phyloP scores from a whole-genome alignment of 1,284 basidiomycete genomes.

The Butyriboletus appendiculatus region DNA sequence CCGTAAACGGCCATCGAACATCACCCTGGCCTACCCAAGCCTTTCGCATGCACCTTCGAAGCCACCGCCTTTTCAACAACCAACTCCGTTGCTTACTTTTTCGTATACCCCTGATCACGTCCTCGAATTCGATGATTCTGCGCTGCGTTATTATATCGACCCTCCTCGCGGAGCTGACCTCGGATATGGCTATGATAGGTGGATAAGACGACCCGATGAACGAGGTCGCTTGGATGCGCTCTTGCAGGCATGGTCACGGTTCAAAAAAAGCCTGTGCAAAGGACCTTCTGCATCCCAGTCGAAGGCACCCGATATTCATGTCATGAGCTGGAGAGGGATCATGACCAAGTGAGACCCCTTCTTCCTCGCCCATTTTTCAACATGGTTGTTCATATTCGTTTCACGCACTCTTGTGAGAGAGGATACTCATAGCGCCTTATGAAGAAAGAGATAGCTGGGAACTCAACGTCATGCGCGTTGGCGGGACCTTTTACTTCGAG shows the following conservation, averaged over 20 bases:
- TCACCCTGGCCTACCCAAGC: slow-evolving; percentile 32
- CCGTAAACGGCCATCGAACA: slow-evolving; percentile 1
- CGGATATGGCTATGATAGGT: slow-evolving; percentile 65
- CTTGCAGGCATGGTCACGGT: slow-evolving; percentile 50
- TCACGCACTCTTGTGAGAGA: slow-evolving; percentile 45
- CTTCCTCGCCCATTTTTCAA: slow-evolving; percentile 12
- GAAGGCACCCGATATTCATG: slow-evolving; percentile 46
- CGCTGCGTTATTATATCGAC: slow-evolving; percentile 66
- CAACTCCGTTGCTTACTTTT: slow-evolving; percentile 63
- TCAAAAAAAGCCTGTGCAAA: slow-evolving; percentile 40
- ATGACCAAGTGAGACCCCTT: slow-evolving; percentile 79
- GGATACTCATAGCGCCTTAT: slow-evolving; percentile 77
- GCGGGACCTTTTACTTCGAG: slow-evolving; percentile 83
- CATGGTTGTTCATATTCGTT: slow-evolving; percentile 15
- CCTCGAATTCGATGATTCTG: slow-evolving; percentile 65
- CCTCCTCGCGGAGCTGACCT: slow-evolving; percentile 65
- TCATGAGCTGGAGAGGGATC: slow-evolving; percentile 88
- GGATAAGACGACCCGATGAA: slow-evolving; percentile 67
- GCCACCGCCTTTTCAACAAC: slow-evolving; percentile 57
- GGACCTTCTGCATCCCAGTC: slow-evolving; percentile 32
- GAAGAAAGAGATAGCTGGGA: slow-evolving; percentile 83
- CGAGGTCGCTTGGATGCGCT: slow-evolving; percentile 65
- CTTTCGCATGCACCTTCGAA: slow-evolving; percentile 27
- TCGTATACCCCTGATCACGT: slow-evolving; percentile 56
- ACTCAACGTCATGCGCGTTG: slow-evolving; percentile 81